A percentile compares a stretch with the other conserved stretches of the same genome.
Evolutionary conservation across 257 asterid genomes (phyloP).

Genomic region (Scutellaria minor): DNA sequence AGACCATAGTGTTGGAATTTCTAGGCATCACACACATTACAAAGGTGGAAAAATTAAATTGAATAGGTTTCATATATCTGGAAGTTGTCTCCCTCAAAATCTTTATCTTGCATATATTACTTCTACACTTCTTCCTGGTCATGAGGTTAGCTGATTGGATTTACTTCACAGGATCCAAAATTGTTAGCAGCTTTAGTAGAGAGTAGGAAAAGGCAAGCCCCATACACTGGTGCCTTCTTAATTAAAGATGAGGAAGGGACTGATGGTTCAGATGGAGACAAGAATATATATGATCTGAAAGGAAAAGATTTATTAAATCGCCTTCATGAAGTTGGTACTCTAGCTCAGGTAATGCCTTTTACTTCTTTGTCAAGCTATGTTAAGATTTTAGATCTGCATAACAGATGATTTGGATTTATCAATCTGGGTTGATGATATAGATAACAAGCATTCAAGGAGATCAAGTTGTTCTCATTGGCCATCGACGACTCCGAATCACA

Average conservation of each 20-base stretch:
- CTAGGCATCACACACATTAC: neutral
- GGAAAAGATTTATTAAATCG: slow-evolving; percentile 86
- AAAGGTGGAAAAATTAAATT: neutral
- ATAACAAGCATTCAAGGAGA: slow-evolving; percentile 94
- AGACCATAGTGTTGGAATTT: slow-evolving; percentile 10
- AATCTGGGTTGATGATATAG: slow-evolving; percentile 54
- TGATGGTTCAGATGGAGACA: slow-evolving; percentile 80
- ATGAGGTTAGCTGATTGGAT: slow-evolving; percentile 27
- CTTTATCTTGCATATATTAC: slow-evolving; percentile 6
- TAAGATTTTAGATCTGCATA: slow-evolving; percentile 26
- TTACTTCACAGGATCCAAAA: slow-evolving; percentile 81
- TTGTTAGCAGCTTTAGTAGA: slow-evolving; percentile 90
- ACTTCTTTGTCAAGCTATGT: slow-evolving; percentile 35
- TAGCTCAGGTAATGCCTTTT: slow-evolving; percentile 76
- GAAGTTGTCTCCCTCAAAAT: slow-evolving; percentile 6
- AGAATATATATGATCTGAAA: slow-evolving; percentile 69
- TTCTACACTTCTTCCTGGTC: slow-evolving; percentile 15
- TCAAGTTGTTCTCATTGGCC: slow-evolving; percentile 94
- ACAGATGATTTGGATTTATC: slow-evolving; percentile 40
- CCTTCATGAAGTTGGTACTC: slow-evolving; percentile 94
- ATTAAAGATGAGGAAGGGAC: slow-evolving; percentile 79
- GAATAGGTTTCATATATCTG: neutral
- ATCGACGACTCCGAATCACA: slow-evolving; percentile 85
- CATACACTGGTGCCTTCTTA: slow-evolving; percentile 98
- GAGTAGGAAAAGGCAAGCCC: slow-evolving; percentile 93